Conservation (phyloP, 2,329 filamentous ascomycete species). For the Verticillium zaregamsianum region DNA sequence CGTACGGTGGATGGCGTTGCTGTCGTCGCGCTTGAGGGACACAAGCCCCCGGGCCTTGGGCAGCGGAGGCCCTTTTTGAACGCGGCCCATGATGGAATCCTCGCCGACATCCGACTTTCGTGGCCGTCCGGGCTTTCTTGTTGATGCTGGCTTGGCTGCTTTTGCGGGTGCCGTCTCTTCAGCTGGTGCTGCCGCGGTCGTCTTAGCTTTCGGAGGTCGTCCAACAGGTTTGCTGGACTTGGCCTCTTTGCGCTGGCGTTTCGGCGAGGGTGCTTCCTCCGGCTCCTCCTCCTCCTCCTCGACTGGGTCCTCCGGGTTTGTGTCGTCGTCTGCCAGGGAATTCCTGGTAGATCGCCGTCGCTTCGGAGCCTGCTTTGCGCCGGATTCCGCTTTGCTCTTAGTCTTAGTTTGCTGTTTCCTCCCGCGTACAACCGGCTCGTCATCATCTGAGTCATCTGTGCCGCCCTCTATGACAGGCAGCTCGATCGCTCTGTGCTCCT, state of each 20-base stretch:
- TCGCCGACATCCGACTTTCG: constrained; percentile 40
- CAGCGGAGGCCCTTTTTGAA: constrained; percentile 51
- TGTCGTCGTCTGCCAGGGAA: neutral
- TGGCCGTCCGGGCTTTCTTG: constrained; percentile 25
- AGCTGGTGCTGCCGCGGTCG: constrained; percentile 11
- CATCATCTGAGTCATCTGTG: constrained; percentile 5
- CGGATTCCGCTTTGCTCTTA: neutral
- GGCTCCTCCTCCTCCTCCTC: constrained; percentile 10
- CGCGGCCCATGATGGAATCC: constrained; percentile 37
- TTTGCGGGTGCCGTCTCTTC: constrained; percentile 16
- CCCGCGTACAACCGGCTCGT: constrained; percentile 13
- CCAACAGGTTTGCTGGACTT: constrained; percentile 6
- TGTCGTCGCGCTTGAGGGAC: constrained; percentile 43
- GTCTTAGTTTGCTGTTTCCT: constrained; percentile 11
- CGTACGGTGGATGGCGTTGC: constrained; percentile 53
- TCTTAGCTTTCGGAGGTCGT: constrained; percentile 7
- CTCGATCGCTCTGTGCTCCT: neutral
- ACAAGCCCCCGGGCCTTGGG: constrained; percentile 52
- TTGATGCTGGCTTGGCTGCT: constrained; percentile 4
- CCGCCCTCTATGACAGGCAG: neutral
- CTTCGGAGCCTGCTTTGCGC: constrained; percentile 6
- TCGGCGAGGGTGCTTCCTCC: constrained; percentile 9
- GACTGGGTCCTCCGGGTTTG: neutral
- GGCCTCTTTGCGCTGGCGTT: constrained; percentile 14
- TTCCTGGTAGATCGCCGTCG: constrained; percentile 12